These are phyloP conservation scores for Arthrinium phaeospermum DNA, from an alignment of 2,329 filamentous ascomycete species.

Conservation along the genomic window DNA sequence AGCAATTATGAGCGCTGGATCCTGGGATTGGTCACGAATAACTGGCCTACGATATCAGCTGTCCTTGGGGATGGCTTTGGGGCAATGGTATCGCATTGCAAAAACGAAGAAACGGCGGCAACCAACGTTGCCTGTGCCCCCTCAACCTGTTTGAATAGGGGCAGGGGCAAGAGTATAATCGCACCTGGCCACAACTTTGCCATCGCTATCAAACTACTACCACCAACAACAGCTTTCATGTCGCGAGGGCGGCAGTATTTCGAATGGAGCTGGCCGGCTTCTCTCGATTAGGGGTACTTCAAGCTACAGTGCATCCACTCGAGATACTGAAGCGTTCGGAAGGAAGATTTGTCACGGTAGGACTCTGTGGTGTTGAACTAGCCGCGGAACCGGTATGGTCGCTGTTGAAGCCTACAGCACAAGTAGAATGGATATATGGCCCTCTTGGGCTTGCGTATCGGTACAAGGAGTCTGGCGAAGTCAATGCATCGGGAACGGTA, in stretches of 20 bases:
- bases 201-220: not conserved
- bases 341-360: not conserved
- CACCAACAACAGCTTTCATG: not conserved
- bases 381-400: not conserved
- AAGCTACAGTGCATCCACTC: not conserved
- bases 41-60: not conserved
- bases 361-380: conserved; percentile 7
- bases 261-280: conserved; percentile 5
- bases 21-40: not conserved
- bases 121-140: not conserved
- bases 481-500: conserved; percentile 12
- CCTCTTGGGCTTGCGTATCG: conserved; percentile 2
- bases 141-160: not conserved
- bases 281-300: not conserved
- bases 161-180: not conserved
- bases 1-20: not conserved
- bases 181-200: not conserved
- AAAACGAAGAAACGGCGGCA: not conserved
- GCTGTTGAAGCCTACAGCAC: conserved; percentile 9
- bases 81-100: conserved; percentile 2
- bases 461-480: conserved; percentile 6
- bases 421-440: conserved; percentile 13
- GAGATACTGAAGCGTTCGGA: not conserved
- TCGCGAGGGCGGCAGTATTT: not conserved
- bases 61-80: not conserved